Conservation (phyloP, 805 yeast genomes). For the Wickerhamomyces kurtzmanii region DNA sequence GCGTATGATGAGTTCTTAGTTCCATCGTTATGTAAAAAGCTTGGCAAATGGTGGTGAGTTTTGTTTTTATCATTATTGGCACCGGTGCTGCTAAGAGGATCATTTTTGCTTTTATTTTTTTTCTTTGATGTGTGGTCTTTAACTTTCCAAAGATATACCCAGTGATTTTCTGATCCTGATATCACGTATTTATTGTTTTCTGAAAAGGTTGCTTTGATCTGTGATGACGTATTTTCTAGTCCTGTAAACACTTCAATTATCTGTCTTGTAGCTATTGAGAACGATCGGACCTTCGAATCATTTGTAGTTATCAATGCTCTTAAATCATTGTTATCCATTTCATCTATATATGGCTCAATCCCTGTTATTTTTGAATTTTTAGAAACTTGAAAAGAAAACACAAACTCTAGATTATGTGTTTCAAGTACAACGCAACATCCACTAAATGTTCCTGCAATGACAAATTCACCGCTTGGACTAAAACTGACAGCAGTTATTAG, state of each 20-base stretch:
- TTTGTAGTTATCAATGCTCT: conserved; percentile 62
- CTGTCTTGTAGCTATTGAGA: conserved; percentile 41
- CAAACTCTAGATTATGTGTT: conserved; percentile 49
- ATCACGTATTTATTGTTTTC: conserved; percentile 51
- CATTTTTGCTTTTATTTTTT: conserved; percentile 8
- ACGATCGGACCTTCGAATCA: conserved; percentile 69
- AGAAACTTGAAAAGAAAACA: conserved; percentile 26
- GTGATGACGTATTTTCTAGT: conserved; percentile 57
- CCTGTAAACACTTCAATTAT: conserved; percentile 70
- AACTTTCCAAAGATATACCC: conserved; percentile 75
- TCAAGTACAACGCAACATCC: conserved; percentile 57
- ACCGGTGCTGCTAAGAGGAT: conserved; percentile 3
- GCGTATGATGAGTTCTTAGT: conserved; percentile 16
- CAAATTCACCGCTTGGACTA: conserved; percentile 52
- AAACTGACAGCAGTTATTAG: conserved; percentile 69
- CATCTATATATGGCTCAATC: conserved; percentile 36
- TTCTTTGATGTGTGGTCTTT: conserved; percentile 16
- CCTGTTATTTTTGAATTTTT: conserved; percentile 66
- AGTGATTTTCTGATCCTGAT: conserved; percentile 81
- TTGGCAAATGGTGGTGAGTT: conserved; percentile 2
- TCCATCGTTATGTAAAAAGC: not conserved
- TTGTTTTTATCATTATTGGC: conserved; percentile 5
- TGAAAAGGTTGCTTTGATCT: conserved; percentile 55
- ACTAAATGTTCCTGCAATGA: conserved; percentile 68
- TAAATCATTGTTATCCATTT: conserved; percentile 18